Conservation (phyloP, 495 filamentous ascomycete species). For the Lasiosphaeris hirsuta region DNA sequence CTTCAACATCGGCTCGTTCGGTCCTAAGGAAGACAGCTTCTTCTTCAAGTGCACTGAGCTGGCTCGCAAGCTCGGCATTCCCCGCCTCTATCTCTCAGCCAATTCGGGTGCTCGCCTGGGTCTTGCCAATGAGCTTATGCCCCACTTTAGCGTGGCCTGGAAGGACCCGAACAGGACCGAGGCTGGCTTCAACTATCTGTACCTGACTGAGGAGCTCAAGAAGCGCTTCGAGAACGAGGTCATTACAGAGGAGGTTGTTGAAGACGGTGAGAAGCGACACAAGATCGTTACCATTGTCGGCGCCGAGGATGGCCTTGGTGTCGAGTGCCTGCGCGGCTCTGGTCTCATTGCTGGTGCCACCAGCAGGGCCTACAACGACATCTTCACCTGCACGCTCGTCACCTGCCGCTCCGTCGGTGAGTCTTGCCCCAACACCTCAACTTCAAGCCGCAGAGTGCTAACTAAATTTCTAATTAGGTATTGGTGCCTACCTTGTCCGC, state of each 20-base stretch:
- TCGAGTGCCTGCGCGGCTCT: slow-evolving; percentile 94
- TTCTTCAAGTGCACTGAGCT: slow-evolving; percentile 99
- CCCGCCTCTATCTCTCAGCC: slow-evolving; percentile 94
- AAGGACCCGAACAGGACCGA: slow-evolving; percentile 82
- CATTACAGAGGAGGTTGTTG: slow-evolving; percentile 79
- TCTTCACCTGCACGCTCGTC: slow-evolving; percentile 97
- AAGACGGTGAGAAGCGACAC: slow-evolving; percentile 86
- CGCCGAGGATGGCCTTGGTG: slow-evolving; percentile 92
- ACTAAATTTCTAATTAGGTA: slow-evolving; percentile 51
- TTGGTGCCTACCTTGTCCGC: slow-evolving; percentile 96
- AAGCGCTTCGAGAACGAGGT: slow-evolving; percentile 86
- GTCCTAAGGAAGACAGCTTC: slow-evolving; percentile 93
- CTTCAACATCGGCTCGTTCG: slow-evolving; percentile 97
- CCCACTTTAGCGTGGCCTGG: slow-evolving; percentile 95
- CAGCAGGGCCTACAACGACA: slow-evolving; percentile 94
- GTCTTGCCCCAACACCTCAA: slow-evolving; percentile 19
- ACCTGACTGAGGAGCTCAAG: slow-evolving; percentile 83
- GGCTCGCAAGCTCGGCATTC: slow-evolving; percentile 87
- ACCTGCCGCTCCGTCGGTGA: slow-evolving; percentile 92
- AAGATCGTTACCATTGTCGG: slow-evolving; percentile 94
- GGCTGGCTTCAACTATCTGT: slow-evolving; percentile 97
- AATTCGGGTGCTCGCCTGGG: slow-evolving; percentile 99
- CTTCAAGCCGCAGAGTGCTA: slow-evolving; percentile 16
- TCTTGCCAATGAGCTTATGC: slow-evolving; percentile 94
- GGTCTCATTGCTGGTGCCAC: slow-evolving; percentile 98